A percentile compares a stretch with the other conserved stretches of the same genome.
These are phyloP conservation scores for Euphorbia celastroides DNA, from an alignment of 441 rosid species.

Conservation along the genomic window DNA sequence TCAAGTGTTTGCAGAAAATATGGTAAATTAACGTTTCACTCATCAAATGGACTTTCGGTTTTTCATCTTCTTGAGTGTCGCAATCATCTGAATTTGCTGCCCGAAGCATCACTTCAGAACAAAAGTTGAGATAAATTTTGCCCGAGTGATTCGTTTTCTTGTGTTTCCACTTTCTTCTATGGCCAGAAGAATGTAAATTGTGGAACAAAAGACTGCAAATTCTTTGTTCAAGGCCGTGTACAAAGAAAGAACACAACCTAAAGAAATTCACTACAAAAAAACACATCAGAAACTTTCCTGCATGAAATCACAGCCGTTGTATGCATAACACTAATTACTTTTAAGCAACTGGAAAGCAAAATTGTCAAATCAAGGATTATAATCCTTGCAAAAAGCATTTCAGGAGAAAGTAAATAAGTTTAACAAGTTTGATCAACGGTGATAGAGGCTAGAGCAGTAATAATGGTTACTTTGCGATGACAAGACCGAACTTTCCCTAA, in stretches of 20 bases:
- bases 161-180: slow-evolving; percentile 63
- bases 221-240: slow-evolving; percentile 92
- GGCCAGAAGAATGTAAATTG: slow-evolving; percentile 75
- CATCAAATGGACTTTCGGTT: slow-evolving; percentile 39
- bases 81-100: slow-evolving; percentile 62
- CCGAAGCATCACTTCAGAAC: slow-evolving; percentile 85
- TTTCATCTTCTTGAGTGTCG: slow-evolving; percentile 25
- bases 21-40: too few relatives aligned
- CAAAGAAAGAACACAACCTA: slow-evolving; percentile 57
- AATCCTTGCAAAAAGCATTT: too few relatives aligned
- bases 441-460: too few relatives aligned
- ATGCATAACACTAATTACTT: not conserved
- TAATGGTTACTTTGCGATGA: too few relatives aligned
- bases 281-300: slow-evolving; percentile 80
- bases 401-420: too few relatives aligned
- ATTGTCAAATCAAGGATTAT: too few relatives aligned
- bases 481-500: too few relatives aligned
- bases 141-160: slow-evolving; percentile 59
- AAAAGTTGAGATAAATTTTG: slow-evolving; percentile 16
- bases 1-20: too few relatives aligned
- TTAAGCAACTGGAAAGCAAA: too few relatives aligned
- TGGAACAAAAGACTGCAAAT: slow-evolving; percentile 75
- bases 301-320: slow-evolving; percentile 17
- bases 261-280: slow-evolving; percentile 84
- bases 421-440: too few relatives aligned